Percentiles rank a stretch among this genome's conserved stretches.
Conservation (phyloP, 345 rosid species). For the Eucalyptus cladocalyx region DNA sequence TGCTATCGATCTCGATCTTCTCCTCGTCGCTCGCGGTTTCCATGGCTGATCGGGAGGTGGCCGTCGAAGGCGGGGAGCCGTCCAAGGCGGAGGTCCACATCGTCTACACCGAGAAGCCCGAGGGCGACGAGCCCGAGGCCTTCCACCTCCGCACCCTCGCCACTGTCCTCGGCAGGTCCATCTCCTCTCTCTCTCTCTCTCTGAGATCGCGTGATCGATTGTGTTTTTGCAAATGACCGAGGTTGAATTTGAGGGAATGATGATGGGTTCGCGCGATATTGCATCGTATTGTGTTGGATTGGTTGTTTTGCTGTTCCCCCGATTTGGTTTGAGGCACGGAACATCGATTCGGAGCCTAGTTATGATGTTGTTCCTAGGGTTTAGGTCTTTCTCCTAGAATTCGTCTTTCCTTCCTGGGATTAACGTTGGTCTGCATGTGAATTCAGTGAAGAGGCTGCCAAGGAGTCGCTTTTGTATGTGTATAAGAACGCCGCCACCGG, state of each 20-base stretch:
- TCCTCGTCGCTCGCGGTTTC: not conserved
- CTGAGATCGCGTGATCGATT: not conserved
- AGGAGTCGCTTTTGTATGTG: slow-evolving; percentile 60
- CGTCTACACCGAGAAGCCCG: slow-evolving; percentile 66
- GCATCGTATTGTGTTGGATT: not conserved
- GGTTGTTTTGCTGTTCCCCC: not conserved
- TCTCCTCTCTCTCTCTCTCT: not conserved
- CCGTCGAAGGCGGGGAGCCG: slow-evolving; percentile 21
- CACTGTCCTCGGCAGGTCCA: slow-evolving; percentile 67
- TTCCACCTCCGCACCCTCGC: slow-evolving; percentile 67
- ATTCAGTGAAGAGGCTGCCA: slow-evolving; percentile 70
- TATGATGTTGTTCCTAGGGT: not conserved
- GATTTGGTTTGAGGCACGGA: not conserved
- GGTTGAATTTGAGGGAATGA: not conserved
- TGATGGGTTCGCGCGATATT: not conserved
- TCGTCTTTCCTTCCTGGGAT: not conserved
- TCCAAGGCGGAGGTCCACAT: slow-evolving; percentile 54
- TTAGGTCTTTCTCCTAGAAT: not conserved
- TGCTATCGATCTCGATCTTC: not conserved
- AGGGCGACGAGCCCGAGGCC: slow-evolving; percentile 47
- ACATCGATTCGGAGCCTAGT: not conserved
- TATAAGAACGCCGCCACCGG: slow-evolving; percentile 82
- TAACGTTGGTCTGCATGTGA: not conserved
- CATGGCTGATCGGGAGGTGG: slow-evolving; percentile 13
- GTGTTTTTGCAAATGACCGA: not conserved